These are phyloP conservation scores for Tetrahymena elliotti DNA, from an alignment of 73 alveolate species.

Conservation along the genomic window DNA sequence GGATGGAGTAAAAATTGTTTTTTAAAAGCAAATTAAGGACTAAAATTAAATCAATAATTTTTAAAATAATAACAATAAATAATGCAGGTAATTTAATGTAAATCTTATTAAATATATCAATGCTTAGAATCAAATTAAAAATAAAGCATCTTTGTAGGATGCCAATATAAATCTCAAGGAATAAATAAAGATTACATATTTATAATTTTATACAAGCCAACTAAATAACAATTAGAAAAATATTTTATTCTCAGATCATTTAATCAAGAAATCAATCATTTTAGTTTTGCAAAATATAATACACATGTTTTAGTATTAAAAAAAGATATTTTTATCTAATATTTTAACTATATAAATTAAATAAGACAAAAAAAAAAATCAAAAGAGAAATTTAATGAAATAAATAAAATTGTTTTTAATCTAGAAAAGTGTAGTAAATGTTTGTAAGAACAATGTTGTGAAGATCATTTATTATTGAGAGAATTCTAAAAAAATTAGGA, in stretches of 20 bases:
- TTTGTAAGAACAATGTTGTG: background rate
- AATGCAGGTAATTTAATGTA: background rate
- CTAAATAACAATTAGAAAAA: background rate
- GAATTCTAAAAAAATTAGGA: background rate
- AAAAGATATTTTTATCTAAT: background rate
- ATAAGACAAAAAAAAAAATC: background rate
- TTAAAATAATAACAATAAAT: no score
- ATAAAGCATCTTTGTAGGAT: background rate
- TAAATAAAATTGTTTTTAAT: no score
- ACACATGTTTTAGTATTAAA: no score
- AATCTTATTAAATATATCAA: no score
- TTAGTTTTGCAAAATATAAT: background rate
- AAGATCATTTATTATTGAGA: no score
- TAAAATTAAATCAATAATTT: no score
- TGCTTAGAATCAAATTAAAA: background rate
- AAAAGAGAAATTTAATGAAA: background rate
- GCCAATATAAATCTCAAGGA: no score
- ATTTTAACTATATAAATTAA: no score
- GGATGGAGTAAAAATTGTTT: background rate
- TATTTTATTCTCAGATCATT: background rate
- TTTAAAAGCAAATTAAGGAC: background rate
- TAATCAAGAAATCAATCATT: background rate
- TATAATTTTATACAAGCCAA: background rate
- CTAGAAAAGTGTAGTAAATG: background rate
- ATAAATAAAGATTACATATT: background rate